These are phyloP conservation scores for Aurantiochytrium sp. DNA, from an alignment of 108 stramenopile species.

Conservation along the genomic window DNA sequence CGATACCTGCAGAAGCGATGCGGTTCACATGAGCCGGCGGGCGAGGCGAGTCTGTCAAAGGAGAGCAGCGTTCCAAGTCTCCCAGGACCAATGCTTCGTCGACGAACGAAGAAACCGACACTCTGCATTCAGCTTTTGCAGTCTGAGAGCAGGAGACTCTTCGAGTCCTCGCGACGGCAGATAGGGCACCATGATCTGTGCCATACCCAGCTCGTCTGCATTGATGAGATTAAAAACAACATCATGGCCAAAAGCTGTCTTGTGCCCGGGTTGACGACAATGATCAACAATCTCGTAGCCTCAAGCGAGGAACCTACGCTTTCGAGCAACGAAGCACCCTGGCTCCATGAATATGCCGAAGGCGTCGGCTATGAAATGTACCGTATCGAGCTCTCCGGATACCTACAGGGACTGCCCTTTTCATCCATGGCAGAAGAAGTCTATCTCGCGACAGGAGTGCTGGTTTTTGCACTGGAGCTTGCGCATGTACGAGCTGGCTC, in stretches of 20 bases:
- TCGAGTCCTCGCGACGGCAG: neutral
- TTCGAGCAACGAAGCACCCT: neutral
- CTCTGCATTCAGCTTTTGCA: slow-evolving; percentile 19
- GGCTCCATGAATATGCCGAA: neutral
- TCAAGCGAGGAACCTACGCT: neutral
- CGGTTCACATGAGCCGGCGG: neutral
- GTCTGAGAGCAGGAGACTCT: slow-evolving; percentile 9
- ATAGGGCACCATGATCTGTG: neutral
- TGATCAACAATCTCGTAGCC: slow-evolving; percentile 19
- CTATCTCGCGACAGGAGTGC: neutral
- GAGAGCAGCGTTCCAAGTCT: neutral
- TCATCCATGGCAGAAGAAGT: neutral
- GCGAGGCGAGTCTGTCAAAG: neutral
- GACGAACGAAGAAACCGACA: neutral
- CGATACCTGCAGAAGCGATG: neutral
- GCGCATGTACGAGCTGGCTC: neutral
- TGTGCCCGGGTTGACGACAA: neutral
- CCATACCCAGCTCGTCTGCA: neutral
- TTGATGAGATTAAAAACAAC: slow-evolving; percentile 9
- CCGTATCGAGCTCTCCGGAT: neutral
- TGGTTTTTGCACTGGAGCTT: slow-evolving; percentile 20
- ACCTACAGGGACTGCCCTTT: neutral
- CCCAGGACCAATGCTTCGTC: neutral
- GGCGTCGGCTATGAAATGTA: slow-evolving; percentile 20
- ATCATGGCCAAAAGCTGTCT: slow-evolving; percentile 19